phyloP scores from a whole-genome alignment of 2,329 filamentous ascomycete genomes.

The Pseudodiploospora longispora region DNA sequence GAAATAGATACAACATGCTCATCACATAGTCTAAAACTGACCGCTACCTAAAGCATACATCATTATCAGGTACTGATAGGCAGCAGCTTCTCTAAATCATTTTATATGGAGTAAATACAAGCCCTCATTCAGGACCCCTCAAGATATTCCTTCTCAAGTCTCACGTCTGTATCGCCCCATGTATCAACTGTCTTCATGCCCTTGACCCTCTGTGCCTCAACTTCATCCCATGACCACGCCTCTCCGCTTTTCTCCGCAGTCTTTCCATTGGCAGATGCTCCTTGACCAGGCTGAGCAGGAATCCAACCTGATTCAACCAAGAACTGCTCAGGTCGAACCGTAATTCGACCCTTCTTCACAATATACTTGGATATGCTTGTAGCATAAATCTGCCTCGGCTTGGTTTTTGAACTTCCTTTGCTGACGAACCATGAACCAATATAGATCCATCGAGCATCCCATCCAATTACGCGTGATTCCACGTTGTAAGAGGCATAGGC shows the following conservation, averaged over 20 bases:
- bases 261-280: background rate
- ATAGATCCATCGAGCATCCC: constrained; percentile 8
- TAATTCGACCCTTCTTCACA: too few species aligned
- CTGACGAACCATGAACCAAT: constrained; percentile 7
- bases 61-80: too few species aligned
- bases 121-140: background rate
- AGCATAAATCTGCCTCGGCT: background rate
- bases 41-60: too few species aligned
- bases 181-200: constrained; percentile 1
- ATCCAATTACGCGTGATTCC: constrained; percentile 3
- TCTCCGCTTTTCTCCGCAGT: background rate
- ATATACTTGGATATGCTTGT: background rate
- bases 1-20: too few species aligned
- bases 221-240: constrained; percentile 3
- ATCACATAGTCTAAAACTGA: too few species aligned
- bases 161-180: constrained; percentile 3
- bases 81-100: too few species aligned
- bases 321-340: too few species aligned
- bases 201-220: constrained; percentile 1
- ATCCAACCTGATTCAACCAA: too few species aligned
- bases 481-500: constrained; percentile 1
- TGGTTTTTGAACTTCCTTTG: background rate
- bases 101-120: background rate
- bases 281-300: too few species aligned
- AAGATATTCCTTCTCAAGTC: background rate